Conservation (phyloP, 2,329 filamentous ascomycete genomes). For the Tympanopsis confertula region DNA sequence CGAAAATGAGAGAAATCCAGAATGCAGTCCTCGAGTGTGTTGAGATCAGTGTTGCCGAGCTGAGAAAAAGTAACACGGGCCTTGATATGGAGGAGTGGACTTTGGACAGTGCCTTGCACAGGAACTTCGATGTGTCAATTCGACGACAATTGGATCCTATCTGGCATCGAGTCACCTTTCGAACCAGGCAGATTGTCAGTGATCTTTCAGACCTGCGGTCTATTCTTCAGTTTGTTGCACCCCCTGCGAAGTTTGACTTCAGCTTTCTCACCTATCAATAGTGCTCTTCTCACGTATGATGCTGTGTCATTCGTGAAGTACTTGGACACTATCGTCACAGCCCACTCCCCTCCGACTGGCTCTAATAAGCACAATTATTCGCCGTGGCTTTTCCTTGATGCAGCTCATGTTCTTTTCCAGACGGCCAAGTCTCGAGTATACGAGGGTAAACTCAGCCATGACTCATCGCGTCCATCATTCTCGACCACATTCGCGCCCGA, state of each 20-base stretch:
- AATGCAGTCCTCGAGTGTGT: constrained; percentile 92
- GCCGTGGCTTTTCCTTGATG: constrained; percentile 92
- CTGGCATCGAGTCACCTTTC: constrained; percentile 92
- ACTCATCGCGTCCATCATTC: too few relatives aligned
- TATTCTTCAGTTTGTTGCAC: constrained; percentile 52
- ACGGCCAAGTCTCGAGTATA: constrained; percentile 84
- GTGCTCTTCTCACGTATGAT: constrained; percentile 66
- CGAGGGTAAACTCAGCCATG: constrained; percentile 54
- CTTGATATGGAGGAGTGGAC: constrained; percentile 80
- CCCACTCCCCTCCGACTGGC: constrained; percentile 77
- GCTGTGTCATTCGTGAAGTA: constrained; percentile 85
- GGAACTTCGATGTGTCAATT: constrained; percentile 82
- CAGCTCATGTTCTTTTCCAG: constrained; percentile 86
- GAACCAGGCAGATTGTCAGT: constrained; percentile 86
- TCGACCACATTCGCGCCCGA: constrained; percentile 36
- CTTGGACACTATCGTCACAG: constrained; percentile 84
- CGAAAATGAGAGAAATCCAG: constrained; percentile 85
- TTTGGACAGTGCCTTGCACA: constrained; percentile 90
- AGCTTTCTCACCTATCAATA: background rate
- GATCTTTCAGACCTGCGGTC: constrained; percentile 75
- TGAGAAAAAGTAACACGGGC: constrained; percentile 81
- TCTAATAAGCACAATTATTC: constrained; percentile 81
- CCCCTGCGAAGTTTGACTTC: background rate
- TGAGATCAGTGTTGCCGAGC: constrained; percentile 82
- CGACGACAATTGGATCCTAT: constrained; percentile 86